These are phyloP conservation scores for Cubamyces lactineus DNA, from an alignment of 768 basidiomycete species.

Conservation along the genomic window DNA sequence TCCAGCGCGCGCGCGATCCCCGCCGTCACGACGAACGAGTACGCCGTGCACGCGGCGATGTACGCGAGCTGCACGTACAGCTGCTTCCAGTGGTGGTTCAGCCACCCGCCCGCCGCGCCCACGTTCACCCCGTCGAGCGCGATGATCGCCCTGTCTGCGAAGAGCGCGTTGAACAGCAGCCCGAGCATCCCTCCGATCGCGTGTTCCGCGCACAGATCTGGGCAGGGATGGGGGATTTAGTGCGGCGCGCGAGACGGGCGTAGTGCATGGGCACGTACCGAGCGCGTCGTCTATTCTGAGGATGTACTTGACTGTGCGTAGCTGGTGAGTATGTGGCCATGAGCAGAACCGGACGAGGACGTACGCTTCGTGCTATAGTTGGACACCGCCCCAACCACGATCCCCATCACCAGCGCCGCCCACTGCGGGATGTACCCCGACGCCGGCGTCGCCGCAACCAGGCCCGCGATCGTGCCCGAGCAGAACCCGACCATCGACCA, in stretches of 20 bases:
- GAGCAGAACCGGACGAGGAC: constrained; percentile 28
- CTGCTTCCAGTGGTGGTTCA: constrained; percentile 80
- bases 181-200: constrained; percentile 84
- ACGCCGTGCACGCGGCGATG: constrained; percentile 74
- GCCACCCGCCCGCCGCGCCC: constrained; percentile 77
- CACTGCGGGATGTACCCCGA: constrained; percentile 82
- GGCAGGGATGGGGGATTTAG: not conserved
- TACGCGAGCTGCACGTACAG: constrained; percentile 81
- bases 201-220: constrained; percentile 86
- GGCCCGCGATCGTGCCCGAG: constrained; percentile 81
- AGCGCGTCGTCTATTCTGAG: constrained; percentile 84
- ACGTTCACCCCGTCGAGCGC: constrained; percentile 73
- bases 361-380: constrained; percentile 85
- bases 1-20: constrained; percentile 84
- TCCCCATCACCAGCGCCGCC: constrained; percentile 75
- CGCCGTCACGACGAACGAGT: constrained; percentile 77
- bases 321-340: constrained; percentile 23
- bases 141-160: constrained; percentile 79
- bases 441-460: constrained; percentile 88
- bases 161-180: constrained; percentile 80
- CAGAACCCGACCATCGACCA: constrained; percentile 93
- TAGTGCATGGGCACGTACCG: constrained; percentile 34
- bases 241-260: not conserved
- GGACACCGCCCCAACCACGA: constrained; percentile 69
- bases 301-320: constrained; percentile 61